Evolutionary conservation across 2,329 filamentous ascomycete genomes (phyloP).

Genomic region (Thielaviopsis ethacetica): DNA sequence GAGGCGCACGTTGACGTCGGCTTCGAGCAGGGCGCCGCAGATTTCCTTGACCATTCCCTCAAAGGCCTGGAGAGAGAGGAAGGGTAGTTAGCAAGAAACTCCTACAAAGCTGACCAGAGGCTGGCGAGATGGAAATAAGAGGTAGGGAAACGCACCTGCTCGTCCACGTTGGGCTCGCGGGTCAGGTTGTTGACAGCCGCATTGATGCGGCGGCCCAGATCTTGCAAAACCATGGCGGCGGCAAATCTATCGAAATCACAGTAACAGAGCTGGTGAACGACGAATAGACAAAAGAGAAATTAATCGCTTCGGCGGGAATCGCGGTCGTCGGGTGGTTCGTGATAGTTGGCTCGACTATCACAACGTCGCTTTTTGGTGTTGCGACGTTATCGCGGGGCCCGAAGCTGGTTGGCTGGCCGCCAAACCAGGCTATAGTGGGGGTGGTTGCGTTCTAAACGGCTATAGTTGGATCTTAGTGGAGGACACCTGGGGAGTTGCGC

Average conservation of each 20-base stretch:
- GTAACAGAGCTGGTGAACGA: no score
- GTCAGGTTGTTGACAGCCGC: constrained; percentile 88
- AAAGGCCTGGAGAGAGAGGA: constrained; percentile 48
- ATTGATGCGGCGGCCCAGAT: constrained; percentile 96
- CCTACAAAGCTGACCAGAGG: neutral
- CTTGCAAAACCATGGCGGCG: constrained; percentile 80
- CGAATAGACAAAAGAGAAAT: neutral
- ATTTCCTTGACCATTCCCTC: constrained; percentile 98
- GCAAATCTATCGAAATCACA: neutral
- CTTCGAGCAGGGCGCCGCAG: constrained; percentile 83
- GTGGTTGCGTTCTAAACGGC: neutral
- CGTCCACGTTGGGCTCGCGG: constrained; percentile 80
- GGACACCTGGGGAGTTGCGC: neutral
- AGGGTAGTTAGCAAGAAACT: constrained; percentile 9
- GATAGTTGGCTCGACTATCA: neutral
- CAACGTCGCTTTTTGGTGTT: neutral
- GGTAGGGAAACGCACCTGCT: constrained; percentile 48
- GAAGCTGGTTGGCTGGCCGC: neutral
- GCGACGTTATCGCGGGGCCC: neutral
- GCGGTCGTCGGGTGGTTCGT: neutral
- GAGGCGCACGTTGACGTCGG: constrained; percentile 92
- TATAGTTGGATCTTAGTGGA: neutral
- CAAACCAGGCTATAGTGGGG: neutral
- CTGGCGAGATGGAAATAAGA: neutral
- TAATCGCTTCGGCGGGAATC: neutral